Evolutionary conservation across 2,329 filamentous ascomycete species (phyloP).

Genomic region (Lecanosticta acicola): DNA sequence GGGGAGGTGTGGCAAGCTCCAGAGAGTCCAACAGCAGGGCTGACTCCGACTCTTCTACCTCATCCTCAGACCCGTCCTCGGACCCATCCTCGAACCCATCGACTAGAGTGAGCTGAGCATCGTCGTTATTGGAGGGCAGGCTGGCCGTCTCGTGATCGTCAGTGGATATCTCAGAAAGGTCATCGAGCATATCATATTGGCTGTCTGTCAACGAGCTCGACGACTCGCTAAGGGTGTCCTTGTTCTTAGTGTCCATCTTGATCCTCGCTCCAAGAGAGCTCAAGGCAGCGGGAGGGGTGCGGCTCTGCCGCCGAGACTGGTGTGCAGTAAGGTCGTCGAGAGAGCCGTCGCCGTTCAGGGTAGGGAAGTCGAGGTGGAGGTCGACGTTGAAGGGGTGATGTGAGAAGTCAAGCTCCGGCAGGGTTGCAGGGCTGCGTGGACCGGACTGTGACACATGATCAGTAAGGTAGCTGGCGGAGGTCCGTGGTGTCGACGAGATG

Average conservation of each 20-base stretch:
- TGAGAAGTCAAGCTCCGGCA: not conserved
- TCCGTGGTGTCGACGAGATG: not conserved
- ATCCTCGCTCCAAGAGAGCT: slow-evolving; percentile 23
- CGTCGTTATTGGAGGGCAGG: slow-evolving; percentile 23
- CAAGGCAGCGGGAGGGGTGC: slow-evolving; percentile 29
- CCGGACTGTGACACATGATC: slow-evolving; percentile 13
- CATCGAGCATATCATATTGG: slow-evolving; percentile 32
- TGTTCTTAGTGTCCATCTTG: slow-evolving; percentile 18
- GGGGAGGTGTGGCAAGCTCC: slow-evolving; percentile 1
- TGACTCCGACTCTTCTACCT: too few relatives aligned
- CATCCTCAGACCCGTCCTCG: slow-evolving; percentile 1
- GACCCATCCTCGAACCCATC: slow-evolving; percentile 5
- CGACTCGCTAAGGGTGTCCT: slow-evolving; percentile 14
- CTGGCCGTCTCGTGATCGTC: slow-evolving; percentile 31
- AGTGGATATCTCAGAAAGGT: slow-evolving; percentile 29
- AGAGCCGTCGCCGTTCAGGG: slow-evolving; percentile 28
- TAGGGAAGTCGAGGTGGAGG: slow-evolving; percentile 28
- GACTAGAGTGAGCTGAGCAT: not conserved
- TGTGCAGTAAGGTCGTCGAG: slow-evolving; percentile 20
- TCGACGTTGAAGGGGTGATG: slow-evolving; percentile 16
- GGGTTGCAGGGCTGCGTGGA: not conserved
- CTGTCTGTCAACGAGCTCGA: slow-evolving; percentile 21
- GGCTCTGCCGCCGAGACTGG: slow-evolving; percentile 9
- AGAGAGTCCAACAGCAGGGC: slow-evolving; percentile 1
- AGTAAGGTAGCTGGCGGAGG: slow-evolving; percentile 6